Percentiles rank a stretch among this genome's conserved stretches.
phyloP scores from a whole-genome alignment of 345 rosid species.

The Eucalyptus cladocalyx region DNA sequence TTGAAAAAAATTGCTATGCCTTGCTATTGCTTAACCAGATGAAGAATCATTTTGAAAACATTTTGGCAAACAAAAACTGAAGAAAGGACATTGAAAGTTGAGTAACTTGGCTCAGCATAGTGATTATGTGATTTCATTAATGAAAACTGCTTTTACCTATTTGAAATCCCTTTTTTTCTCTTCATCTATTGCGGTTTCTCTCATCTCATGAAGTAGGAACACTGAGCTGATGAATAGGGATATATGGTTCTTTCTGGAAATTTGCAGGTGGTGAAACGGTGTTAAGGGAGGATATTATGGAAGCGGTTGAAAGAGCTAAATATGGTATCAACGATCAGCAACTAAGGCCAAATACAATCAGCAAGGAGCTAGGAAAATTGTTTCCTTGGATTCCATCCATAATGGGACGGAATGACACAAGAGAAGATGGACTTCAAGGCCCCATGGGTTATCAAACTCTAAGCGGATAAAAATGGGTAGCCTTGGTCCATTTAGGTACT shows the following conservation, averaged over 20 bases:
- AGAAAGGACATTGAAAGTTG: not conserved
- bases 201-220: not conserved
- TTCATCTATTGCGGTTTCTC: not conserved
- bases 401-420: conserved; percentile 35
- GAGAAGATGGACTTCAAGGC: conserved; percentile 57
- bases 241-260: not conserved
- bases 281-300: conserved; percentile 92
- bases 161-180: not conserved
- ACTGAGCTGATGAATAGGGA: not conserved
- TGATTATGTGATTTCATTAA: not conserved
- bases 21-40: not conserved
- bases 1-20: not conserved
- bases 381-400: conserved; percentile 93
- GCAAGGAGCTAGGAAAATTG: conserved; percentile 73
- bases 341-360: conserved; percentile 30
- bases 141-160: not conserved
- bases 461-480: conserved; percentile 23
- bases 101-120: not conserved
- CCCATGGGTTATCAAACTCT: conserved; percentile 83
- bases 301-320: conserved; percentile 91
- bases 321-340: conserved; percentile 70
- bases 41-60: not conserved
- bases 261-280: conserved; percentile 58
- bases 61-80: not conserved
- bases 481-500: not conserved